Evolutionary conservation across 805 yeast species (phyloP).

Genomic region (Myxozyma neglecta): DNA sequence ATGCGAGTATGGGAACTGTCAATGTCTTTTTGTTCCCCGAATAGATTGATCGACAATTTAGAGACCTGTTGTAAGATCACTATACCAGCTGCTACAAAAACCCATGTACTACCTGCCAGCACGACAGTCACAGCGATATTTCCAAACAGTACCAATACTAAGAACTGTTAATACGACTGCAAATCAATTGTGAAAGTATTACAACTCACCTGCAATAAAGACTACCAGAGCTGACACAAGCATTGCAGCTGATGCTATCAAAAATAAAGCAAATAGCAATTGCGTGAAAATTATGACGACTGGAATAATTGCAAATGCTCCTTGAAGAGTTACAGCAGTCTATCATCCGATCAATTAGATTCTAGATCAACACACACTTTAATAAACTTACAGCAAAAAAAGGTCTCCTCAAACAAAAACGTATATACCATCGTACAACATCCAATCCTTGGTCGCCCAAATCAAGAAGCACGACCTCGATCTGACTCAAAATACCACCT

Average conservation of each 20-base stretch:
- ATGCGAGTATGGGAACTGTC: neutral
- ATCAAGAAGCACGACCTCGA: conserved; percentile 10
- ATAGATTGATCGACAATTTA: neutral
- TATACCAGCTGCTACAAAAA: conserved; percentile 9
- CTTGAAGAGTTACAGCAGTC: conserved; percentile 22
- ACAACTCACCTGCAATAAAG: neutral
- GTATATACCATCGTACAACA: neutral
- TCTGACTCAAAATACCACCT: conserved; percentile 8
- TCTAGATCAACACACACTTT: neutral
- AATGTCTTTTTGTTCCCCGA: neutral
- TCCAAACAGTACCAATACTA: conserved; percentile 3
- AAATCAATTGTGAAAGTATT: neutral
- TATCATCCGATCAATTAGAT: neutral
- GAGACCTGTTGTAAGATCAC: neutral
- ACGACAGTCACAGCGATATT: neutral
- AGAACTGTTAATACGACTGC: neutral
- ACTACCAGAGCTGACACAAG: neutral
- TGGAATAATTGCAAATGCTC: conserved; percentile 15
- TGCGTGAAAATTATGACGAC: neutral
- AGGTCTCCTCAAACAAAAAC: conserved; percentile 11
- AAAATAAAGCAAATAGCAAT: neutral
- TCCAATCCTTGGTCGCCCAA: conserved; percentile 15
- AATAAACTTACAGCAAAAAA: conserved; percentile 10
- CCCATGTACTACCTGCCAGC: conserved; percentile 12
- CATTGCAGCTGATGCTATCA: neutral